Conservation (phyloP, 768 basidiomycete genomes). For the Cystobasidium onofrii region DNA sequence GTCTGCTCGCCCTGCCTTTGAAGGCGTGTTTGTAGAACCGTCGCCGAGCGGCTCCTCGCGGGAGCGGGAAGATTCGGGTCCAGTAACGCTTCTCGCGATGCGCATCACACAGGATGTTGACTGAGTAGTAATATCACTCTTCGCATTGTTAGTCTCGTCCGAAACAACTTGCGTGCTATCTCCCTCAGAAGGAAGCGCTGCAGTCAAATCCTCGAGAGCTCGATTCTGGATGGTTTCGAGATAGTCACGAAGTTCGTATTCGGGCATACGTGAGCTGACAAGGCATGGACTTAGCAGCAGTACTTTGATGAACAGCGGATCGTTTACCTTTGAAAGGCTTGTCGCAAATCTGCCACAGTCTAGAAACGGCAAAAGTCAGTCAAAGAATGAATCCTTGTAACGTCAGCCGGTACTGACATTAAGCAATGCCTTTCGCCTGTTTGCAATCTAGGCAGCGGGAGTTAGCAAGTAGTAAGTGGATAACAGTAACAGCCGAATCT, state of each 20-base stretch:
- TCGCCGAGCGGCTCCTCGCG: too few species aligned
- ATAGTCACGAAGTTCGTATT: neutral
- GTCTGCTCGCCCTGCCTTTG: neutral
- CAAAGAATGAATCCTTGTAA: neutral
- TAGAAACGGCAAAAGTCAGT: neutral
- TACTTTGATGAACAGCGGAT: neutral
- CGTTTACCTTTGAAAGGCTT: conserved; percentile 2
- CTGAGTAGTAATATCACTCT: neutral
- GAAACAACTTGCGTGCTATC: neutral
- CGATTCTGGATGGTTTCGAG: neutral
- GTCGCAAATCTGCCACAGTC: conserved; percentile 1
- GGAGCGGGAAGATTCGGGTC: too few species aligned
- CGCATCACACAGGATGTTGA: neutral
- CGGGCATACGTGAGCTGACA: conserved; percentile 1
- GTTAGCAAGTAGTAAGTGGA: neutral
- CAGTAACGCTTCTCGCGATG: neutral
- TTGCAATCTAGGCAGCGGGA: neutral
- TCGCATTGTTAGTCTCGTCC: neutral
- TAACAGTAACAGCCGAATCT: neutral
- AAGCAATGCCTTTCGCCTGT: neutral
- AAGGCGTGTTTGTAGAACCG: neutral
- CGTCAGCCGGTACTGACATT: neutral
- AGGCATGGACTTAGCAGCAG: neutral
- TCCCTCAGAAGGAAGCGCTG: neutral
- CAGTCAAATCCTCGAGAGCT: neutral